A percentile compares a stretch with the other conserved stretches of the same genome.
Evolutionary conservation across 805 yeast species (phyloP).

Genomic region (Metschnikowia proteae): DNA sequence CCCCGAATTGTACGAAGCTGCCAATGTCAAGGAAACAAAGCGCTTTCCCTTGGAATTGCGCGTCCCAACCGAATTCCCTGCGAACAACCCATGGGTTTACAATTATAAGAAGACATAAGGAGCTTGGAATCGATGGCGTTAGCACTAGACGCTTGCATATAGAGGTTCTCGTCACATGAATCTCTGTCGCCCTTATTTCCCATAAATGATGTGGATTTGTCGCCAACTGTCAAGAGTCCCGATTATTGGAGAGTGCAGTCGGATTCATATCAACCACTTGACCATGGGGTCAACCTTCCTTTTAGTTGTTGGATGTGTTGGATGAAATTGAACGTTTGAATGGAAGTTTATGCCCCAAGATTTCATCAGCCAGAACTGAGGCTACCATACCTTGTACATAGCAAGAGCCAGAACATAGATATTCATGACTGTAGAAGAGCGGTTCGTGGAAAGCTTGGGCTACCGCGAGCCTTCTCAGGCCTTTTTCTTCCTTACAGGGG

Average conservation of each 20-base stretch:
- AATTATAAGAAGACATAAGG: slow-evolving; percentile 24
- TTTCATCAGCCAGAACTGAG: not conserved
- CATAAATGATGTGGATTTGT: no score
- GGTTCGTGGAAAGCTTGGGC: no score
- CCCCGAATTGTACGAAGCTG: slow-evolving; percentile 57
- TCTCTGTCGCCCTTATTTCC: not conserved
- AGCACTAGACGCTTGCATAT: not conserved
- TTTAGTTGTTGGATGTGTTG: no score
- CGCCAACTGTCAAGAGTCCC: not conserved
- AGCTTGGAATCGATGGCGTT: not conserved
- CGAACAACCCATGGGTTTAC: slow-evolving; percentile 74
- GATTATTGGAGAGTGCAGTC: no score
- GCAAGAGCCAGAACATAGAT: not conserved
- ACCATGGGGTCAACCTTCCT: no score
- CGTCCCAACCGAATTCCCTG: slow-evolving; percentile 87
- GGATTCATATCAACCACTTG: no score
- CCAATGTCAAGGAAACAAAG: slow-evolving; percentile 54
- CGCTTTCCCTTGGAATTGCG: slow-evolving; percentile 81
- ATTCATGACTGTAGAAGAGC: no score
- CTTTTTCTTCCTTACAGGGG: slow-evolving; percentile 18
- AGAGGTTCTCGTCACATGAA: not conserved
- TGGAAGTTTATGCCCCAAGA: not conserved
- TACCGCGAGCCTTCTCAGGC: not conserved
- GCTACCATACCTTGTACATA: slow-evolving; percentile 1
- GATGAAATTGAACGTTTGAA: no score